These are phyloP conservation scores for Glarea lozoyensis DNA, from an alignment of 495 filamentous ascomycete genomes.

Conservation along the genomic window DNA sequence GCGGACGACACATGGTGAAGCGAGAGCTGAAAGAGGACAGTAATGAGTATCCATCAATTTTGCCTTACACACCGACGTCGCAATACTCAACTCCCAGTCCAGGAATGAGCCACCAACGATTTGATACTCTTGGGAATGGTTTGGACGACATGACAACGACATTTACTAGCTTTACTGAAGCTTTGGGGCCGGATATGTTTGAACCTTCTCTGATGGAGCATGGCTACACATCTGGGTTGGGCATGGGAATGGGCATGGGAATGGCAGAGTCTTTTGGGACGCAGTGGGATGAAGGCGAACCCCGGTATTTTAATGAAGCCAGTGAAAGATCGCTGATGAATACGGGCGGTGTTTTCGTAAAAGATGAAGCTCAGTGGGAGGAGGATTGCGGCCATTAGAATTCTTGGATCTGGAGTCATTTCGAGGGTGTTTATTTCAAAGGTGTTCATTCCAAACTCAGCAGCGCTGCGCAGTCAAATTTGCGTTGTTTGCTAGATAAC, in stretches of 20 bases:
- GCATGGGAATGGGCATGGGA: not conserved
- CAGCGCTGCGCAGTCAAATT: too few relatives aligned
- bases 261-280: not conserved
- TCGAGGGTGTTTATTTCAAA: not conserved
- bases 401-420: not conserved
- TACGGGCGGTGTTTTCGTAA: conserved; percentile 10
- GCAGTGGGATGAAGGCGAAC: not conserved
- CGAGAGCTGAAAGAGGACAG: not conserved
- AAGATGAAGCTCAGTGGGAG: conserved; percentile 20
- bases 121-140: not conserved
- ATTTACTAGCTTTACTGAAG: not conserved
- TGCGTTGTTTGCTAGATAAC: too few relatives aligned
- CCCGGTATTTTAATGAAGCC: not conserved
- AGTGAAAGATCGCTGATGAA: not conserved
- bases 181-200: not conserved
- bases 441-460: too few relatives aligned
- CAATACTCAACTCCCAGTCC: conserved; percentile 1
- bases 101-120: not conserved
- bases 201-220: not conserved
- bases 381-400: conserved; percentile 8
- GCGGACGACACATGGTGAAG: not conserved
- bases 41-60: not conserved
- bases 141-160: not conserved
- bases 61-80: not conserved
- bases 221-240: not conserved